A percentile compares a stretch with the other conserved stretches of the same genome.
These are phyloP conservation scores for Aspergillus cavernicola DNA, from an alignment of 495 filamentous ascomycete species.

Conservation along the genomic window DNA sequence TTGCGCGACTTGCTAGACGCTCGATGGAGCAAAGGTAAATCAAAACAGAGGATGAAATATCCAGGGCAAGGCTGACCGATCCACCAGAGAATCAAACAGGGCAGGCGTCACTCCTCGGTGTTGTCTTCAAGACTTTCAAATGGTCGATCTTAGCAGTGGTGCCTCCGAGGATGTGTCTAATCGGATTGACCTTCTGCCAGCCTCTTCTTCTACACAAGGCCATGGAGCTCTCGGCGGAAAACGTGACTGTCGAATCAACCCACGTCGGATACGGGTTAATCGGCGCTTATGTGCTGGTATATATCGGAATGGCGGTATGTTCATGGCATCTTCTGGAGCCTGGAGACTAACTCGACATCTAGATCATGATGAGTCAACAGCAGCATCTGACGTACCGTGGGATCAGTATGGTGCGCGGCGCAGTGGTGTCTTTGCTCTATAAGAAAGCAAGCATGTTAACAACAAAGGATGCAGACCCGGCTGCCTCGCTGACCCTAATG, in stretches of 20 bases:
- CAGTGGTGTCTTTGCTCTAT: constrained; percentile 56
- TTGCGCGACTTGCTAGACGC: constrained; percentile 23
- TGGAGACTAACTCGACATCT: background rate
- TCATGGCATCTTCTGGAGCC: constrained; percentile 5
- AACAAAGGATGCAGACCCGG: constrained; percentile 42
- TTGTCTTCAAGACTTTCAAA: constrained; percentile 43
- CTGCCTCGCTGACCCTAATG: constrained; percentile 58
- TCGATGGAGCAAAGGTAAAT: constrained; percentile 29
- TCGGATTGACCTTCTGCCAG: constrained; percentile 59
- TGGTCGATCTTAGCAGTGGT: constrained; percentile 45
- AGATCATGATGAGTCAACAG: constrained; percentile 42
- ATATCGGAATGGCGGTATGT: constrained; percentile 58
- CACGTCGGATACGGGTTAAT: constrained; percentile 62
- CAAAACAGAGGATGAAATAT: constrained; percentile 15
- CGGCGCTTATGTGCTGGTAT: constrained; percentile 60
- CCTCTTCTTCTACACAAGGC: constrained; percentile 58
- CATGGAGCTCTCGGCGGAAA: constrained; percentile 41
- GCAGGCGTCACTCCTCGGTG: constrained; percentile 41
- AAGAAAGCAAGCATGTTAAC: constrained; percentile 41
- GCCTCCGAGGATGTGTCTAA: constrained; percentile 50
- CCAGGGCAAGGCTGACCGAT: background rate
- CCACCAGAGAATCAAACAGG: background rate
- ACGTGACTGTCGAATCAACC: constrained; percentile 31
- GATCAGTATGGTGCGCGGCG: constrained; percentile 58
- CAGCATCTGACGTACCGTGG: constrained; percentile 55